Evolutionary conservation across 768 basidiomycete species (phyloP), one percentile per base, ranked within the genome.

Genomic region (Tricholoma terreum): DNA sequence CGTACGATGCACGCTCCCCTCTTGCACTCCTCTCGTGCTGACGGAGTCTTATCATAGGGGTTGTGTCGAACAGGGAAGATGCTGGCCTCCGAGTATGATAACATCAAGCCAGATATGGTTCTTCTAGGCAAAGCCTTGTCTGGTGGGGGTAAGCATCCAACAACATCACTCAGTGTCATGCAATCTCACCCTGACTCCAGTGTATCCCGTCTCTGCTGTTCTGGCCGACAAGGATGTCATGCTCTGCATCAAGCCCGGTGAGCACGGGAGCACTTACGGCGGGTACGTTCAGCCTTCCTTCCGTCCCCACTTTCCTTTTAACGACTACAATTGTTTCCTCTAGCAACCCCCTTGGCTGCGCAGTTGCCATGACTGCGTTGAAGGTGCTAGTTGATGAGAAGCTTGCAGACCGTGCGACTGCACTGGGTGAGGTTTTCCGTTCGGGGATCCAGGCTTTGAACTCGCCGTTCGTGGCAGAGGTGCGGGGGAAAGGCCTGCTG

Each of bases 191-290:
- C 34, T 35, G 17, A 50, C 3, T 51, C 19, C 61, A 92, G 91
- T 98, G 58, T 98, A 97, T 71, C 96, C 97, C 43, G 95, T 99
- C 10, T 97, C 95, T 22, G 94, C 92, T 12, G 95, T 98, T 17
- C 82, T 99, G 31, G 89, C 95, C 15, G 86, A 92, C 71, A 84
- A 85, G 62, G 89, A 91, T n/a, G 73, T 99, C 63, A 97, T 98
- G 92, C 84, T 94, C 15, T 92, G 88, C 73, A 95, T 99, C 65
- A 79, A 85, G 54, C 95, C 96, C 19, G 95, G 96, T 52, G 94
- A 98, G 75, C 96, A 98, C 62, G 94, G 95, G 2, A 91, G 89
- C 61, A 98, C 96, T 0, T 98, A 97, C 58, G 95, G 95, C 65
- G 95, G 95, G 87, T 92, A 62, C 57, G 87, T 74, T 12, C 46